These are phyloP conservation scores for Apiospora marii DNA, from an alignment of 2,329 filamentous ascomycete genomes.

Conservation along the genomic window DNA sequence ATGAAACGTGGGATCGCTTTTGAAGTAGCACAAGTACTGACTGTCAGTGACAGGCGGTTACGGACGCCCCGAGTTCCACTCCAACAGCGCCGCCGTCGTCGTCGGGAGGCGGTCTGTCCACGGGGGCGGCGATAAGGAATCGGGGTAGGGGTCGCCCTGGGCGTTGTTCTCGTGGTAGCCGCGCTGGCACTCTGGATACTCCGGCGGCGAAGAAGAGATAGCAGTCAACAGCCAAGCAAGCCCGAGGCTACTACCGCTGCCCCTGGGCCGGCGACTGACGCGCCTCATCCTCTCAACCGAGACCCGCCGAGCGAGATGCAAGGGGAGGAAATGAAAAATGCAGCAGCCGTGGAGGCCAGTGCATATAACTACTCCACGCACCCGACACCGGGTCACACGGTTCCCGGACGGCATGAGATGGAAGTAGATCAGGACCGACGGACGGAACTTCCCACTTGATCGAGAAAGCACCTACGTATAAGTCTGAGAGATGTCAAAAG, in stretches of 20 bases:
- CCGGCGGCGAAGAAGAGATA: conserved; percentile 21
- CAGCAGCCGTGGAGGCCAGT: too few relatives aligned
- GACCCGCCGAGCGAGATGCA: background rate
- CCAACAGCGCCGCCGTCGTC: background rate
- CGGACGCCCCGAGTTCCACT: background rate
- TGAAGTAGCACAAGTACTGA: background rate
- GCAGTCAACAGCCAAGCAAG: background rate
- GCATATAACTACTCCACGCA: background rate
- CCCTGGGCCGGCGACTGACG: background rate
- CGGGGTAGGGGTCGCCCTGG: conserved; percentile 30
- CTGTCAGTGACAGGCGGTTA: background rate
- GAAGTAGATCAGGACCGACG: background rate
- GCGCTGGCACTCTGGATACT: conserved; percentile 27
- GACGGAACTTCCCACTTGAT: background rate
- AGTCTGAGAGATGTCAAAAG: too few relatives aligned
- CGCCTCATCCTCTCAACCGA: background rate
- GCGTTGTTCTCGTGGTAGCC: conserved; percentile 24
- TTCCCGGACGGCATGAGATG: conserved; percentile 13
- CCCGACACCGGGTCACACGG: background rate
- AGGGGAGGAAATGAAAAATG: background rate
- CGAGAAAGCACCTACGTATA: too few relatives aligned
- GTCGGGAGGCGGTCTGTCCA: conserved; percentile 20
- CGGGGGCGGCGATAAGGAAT: conserved; percentile 27
- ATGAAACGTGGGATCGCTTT: background rate
- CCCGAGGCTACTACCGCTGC: too few relatives aligned